Base-by-base conservation (phyloP, 2,329 filamentous ascomycete species). In the Trichoderma pleuroti region DNA sequence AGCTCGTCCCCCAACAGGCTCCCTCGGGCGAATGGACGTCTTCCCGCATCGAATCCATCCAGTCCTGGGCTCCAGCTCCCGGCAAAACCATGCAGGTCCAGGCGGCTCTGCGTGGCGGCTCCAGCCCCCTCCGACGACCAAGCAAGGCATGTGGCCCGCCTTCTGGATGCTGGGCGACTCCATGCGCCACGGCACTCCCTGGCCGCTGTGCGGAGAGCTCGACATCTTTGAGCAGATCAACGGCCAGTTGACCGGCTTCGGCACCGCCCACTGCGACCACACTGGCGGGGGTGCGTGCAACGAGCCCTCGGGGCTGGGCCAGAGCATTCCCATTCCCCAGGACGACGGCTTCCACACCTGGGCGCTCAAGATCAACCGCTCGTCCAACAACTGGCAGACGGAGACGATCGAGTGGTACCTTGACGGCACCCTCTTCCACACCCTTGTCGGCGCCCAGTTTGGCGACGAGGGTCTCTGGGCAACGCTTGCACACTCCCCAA, bases 61-160 rank as follows among this genome's bases (percentile, higher is more conserved):
- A 83, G 74, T 78, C 81, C 5, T 86, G 84, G 78, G 82, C 81
- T 3, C 84, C 85, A 0, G 57, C 77, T 18, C 76, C 80, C 1
- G 83, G 82, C 61, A 77, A 77, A 39, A 74, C 76, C 60, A 84
- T 85, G 46, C 75, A 84, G 36, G 80, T 82, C 61, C 83, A 86
- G 76, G 82, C 82, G 11, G 77, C 77, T 54, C 78, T 87, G 67
- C 82, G 84, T 9, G 84, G 85, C 72, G 85, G 85, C 36, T 67
- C 77, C 12, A 70, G 76, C 52, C 10, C 28, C n/a, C 2, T 68
- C 18, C 18, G 73, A 73, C 34, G 78, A n/a, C 80, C 62, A 85
- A 85, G 78, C 80, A 84, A 73, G 85, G 85, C 14, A 80, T 86
- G 73, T 87, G 85, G 85, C 85, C 85, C 3, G 85, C 85, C 4